Base-by-base conservation (phyloP, 2,329 filamentous ascomycete species). In the Lasiodiplodia theobromae region DNA sequence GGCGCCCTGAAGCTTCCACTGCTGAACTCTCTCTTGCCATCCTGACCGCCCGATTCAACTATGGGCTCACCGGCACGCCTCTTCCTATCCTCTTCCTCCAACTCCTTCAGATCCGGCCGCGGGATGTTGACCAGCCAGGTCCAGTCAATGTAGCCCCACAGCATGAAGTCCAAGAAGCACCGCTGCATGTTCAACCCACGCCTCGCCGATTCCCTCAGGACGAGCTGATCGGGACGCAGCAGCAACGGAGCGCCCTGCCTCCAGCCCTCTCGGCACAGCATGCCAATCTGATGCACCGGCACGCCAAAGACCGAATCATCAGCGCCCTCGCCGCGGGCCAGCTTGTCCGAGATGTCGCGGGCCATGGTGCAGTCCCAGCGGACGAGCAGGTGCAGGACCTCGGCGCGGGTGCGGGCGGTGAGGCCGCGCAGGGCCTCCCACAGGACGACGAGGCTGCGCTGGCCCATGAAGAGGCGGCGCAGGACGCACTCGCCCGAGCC, bases 351-450 rank as follows among this genome's bases (percentile, higher is more conserved):
- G 21, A 23, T 25, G 16, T 25, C 64, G 12, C 5, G 6, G 23
- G 31, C 21, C 28, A 64, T 21, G 10, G n/a, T 73, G 70, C 86
- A 86, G 70, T 86, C 83, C 77, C 91, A 91, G 23, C 85, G 82
- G 5, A 90, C 78, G 74, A 85, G 87, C 70, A 88, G 82, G 64
- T 83, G 78, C n/a, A 90, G 65, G 3, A 89, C 74, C 54, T 92
- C 88, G 2, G 81, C 64, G 1, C 82, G 71, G 4, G 78, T 82
- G 16, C 81, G 80, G 74, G 86, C 86, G n/a, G 79, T 81, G 70
- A 86, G 85, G 51, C 87, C 82, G 58, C 86, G 84, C 37, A 96
- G 80, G 2, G 91, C 79, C 54, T 86, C 80, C 82, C 86, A 89
- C 4, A 92, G 80, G n/a, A 83, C 78, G 7, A 81, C 84, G 21